Percentiles rank a stretch among this genome's conserved stretches.
phyloP scores from a whole-genome alignment of 495 filamentous ascomycete genomes.

The Neurospora terricola region DNA sequence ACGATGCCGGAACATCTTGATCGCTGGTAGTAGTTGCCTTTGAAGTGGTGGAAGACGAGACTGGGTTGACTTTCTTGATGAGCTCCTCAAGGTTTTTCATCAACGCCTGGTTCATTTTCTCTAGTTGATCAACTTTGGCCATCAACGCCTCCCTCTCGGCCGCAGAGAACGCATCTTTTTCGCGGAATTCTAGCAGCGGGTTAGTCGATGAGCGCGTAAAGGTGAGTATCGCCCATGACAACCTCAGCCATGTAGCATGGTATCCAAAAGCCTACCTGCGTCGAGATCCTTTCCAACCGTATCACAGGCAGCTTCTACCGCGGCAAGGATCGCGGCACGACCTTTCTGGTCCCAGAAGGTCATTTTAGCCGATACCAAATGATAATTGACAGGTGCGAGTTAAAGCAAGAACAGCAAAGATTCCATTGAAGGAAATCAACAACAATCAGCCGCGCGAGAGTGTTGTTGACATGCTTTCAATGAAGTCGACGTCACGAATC shows the following conservation, averaged over 20 bases:
- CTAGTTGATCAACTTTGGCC: slow-evolving; percentile 15
- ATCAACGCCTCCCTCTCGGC: slow-evolving; percentile 23
- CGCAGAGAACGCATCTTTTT: slow-evolving; percentile 8
- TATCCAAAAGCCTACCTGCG: slow-evolving; percentile 13
- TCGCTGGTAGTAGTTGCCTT: neutral
- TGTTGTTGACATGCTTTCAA: neutral
- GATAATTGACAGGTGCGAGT: neutral
- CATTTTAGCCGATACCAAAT: slow-evolving; percentile 13
- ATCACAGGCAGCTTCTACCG: slow-evolving; percentile 31
- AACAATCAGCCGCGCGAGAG: neutral
- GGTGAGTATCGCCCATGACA: neutral
- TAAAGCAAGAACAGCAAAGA: neutral
- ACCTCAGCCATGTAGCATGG: neutral
- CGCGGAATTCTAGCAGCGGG: slow-evolving; percentile 9
- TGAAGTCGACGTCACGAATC: neutral
- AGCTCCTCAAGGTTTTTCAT: slow-evolving; percentile 23
- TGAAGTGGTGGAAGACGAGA: neutral
- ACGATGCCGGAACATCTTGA: neutral
- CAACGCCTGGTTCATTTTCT: slow-evolving; percentile 27
- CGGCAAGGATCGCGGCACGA: slow-evolving; percentile 28
- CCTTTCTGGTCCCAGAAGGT: slow-evolving; percentile 30
- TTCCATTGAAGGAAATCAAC: neutral
- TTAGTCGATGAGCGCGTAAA: neutral
- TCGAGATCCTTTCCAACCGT: slow-evolving; percentile 24
- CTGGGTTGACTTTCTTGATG: slow-evolving; percentile 7